These are phyloP conservation scores for Copromyces sp. DNA, from an alignment of 495 filamentous ascomycete species.

Conservation along the genomic window DNA sequence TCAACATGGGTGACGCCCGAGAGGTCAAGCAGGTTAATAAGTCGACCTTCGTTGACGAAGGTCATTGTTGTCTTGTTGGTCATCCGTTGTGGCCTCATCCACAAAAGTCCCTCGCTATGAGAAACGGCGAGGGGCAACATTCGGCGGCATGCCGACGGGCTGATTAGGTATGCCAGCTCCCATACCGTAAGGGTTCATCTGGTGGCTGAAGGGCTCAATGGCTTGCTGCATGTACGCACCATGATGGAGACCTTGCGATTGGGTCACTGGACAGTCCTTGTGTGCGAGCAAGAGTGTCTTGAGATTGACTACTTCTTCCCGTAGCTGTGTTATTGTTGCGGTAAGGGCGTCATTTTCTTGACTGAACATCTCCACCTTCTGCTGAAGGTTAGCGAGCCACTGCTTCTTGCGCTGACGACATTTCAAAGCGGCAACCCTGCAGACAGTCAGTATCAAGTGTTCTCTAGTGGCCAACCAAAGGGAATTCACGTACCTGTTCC, in stretches of 20 bases:
- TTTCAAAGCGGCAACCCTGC: slow-evolving; percentile 88
- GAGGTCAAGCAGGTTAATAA: neutral
- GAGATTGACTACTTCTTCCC: slow-evolving; percentile 90
- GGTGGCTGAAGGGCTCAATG: slow-evolving; percentile 41
- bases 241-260: slow-evolving; percentile 69
- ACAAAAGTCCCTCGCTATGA: slow-evolving; percentile 22
- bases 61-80: neutral
- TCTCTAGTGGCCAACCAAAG: neutral
- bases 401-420: slow-evolving; percentile 98
- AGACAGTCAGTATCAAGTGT: slow-evolving; percentile 16
- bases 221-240: slow-evolving; percentile 52
- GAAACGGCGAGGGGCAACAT: slow-evolving; percentile 31
- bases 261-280: slow-evolving; percentile 91
- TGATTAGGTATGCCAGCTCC: slow-evolving; percentile 41
- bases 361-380: slow-evolving; percentile 86
- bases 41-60: neutral
- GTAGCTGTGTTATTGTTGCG: slow-evolving; percentile 67
- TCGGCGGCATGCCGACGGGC: slow-evolving; percentile 35
- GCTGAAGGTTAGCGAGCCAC: slow-evolving; percentile 92
- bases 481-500: slow-evolving; percentile 67
- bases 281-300: slow-evolving; percentile 90
- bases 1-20: neutral
- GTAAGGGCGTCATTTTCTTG: slow-evolving; percentile 84
- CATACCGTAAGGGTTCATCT: slow-evolving; percentile 68
- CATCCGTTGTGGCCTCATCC: neutral